A percentile compares a stretch with the other conserved stretches of the same genome.
Conservation (phyloP, 2,329 filamentous ascomycete genomes). For the Diplodia sapinea region DNA sequence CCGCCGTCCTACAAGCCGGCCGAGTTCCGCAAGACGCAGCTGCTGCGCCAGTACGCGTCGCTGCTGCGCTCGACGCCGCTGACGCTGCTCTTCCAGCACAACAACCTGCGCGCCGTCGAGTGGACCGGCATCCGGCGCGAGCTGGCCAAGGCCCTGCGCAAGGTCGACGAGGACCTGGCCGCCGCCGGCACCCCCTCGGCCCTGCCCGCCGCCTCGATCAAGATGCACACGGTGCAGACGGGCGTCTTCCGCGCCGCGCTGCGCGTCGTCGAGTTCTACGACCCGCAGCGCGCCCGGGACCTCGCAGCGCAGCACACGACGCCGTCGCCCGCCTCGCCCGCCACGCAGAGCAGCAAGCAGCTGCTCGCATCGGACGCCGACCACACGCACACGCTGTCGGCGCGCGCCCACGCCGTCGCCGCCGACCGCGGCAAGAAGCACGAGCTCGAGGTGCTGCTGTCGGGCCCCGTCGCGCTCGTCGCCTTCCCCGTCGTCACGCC, state of each 20-base stretch:
- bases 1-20: constrained; percentile 86
- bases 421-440: constrained; percentile 59
- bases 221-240: constrained; percentile 84
- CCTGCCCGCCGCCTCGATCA: constrained; percentile 65
- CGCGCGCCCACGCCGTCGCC: constrained; percentile 58
- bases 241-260: constrained; percentile 87
- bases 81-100: constrained; percentile 84
- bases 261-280: constrained; percentile 82
- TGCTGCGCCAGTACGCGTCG: constrained; percentile 85
- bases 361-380: constrained; percentile 41
- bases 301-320: constrained; percentile 30
- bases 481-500: constrained; percentile 84
- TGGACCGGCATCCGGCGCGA: constrained; percentile 76
- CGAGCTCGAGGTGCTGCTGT: constrained; percentile 74
- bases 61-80: constrained; percentile 83
- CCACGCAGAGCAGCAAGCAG: constrained; percentile 43
- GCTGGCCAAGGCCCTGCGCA: constrained; percentile 64
- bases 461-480: constrained; percentile 80
- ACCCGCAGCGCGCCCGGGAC: constrained; percentile 46
- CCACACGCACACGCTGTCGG: constrained; percentile 64
- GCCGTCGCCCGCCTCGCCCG: constrained; percentile 41
- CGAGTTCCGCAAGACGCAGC: constrained; percentile 87
- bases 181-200: constrained; percentile 44
- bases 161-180: constrained; percentile 73
- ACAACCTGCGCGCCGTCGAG: constrained; percentile 75